These are phyloP conservation scores for Linum lewisii DNA, from an alignment of 345 rosid species.

Conservation along the genomic window DNA sequence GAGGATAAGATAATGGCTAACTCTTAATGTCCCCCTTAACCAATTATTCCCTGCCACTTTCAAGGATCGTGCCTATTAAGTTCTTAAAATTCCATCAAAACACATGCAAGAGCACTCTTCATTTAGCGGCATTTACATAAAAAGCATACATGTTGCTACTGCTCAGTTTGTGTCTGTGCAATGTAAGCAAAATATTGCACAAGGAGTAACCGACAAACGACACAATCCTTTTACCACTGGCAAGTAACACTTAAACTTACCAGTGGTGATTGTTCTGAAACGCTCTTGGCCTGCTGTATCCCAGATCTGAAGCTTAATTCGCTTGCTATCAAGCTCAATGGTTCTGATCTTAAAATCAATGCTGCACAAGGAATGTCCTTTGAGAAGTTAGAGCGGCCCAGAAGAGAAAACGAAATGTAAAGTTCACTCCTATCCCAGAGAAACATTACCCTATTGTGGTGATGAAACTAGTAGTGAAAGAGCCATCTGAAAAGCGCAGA, in stretches of 20 bases:
- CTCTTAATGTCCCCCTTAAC: no score
- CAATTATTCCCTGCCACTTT: no score
- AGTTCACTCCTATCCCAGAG: background rate
- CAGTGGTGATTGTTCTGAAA: constrained; percentile 4
- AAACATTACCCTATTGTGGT: constrained; percentile 3
- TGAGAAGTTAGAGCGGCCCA: background rate
- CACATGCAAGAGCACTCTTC: no score
- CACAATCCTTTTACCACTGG: background rate
- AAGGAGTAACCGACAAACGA: no score
- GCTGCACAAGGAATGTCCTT: background rate
- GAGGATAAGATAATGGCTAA: no score
- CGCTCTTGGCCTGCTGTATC: constrained; percentile 6
- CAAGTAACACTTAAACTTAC: background rate
- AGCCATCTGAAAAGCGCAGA: constrained; percentile 3
- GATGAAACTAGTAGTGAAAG: constrained; percentile 4
- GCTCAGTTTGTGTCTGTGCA: no score
- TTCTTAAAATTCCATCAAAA: no score
- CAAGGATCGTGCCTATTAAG: no score
- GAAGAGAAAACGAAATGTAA: background rate
- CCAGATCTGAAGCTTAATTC: constrained; percentile 4
- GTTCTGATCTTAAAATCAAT: constrained; percentile 6
- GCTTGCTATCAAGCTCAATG: constrained; percentile 2
- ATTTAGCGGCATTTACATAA: no score
- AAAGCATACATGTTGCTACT: no score
- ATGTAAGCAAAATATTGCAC: no score